Percentiles rank a stretch among this genome's conserved stretches.
Conservation (phyloP, 108 stramenopile genomes). For the Cyclotella kingstonii region DNA sequence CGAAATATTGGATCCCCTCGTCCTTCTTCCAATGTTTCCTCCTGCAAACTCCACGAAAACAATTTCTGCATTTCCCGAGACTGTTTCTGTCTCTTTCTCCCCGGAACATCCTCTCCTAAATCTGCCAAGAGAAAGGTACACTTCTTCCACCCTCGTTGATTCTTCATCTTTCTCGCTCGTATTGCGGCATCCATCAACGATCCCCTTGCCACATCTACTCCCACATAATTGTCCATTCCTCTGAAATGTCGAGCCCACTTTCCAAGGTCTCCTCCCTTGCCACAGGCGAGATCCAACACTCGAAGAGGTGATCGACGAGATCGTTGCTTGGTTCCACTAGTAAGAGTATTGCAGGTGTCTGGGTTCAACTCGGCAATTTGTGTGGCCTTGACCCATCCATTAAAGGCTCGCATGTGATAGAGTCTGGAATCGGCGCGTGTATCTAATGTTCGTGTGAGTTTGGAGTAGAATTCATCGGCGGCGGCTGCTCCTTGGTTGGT, state of each 20-base stretch:
- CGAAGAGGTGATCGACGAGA: constrained; percentile 53
- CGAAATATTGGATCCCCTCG: constrained; percentile 58
- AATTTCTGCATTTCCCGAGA: constrained; percentile 69
- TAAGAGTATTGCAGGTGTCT: no score
- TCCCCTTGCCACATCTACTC: constrained; percentile 95
- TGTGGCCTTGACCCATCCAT: constrained; percentile 98
- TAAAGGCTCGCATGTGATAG: constrained; percentile 94
- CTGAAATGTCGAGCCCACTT: constrained; percentile 86
- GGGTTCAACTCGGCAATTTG: constrained; percentile 84
- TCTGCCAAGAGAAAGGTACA: constrained; percentile 81
- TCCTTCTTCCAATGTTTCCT: constrained; percentile 55
- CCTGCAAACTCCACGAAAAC: constrained; percentile 68
- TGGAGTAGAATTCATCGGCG: constrained; percentile 85
- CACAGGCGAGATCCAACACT: constrained; percentile 96
- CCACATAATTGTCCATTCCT: constrained; percentile 85
- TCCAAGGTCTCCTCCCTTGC: constrained; percentile 97
- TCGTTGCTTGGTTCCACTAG: constrained; percentile 38
- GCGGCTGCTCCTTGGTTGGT: constrained; percentile 76
- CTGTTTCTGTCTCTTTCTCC: constrained; percentile 47
- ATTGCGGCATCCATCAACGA: constrained; percentile 91
- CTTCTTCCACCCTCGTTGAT: constrained; percentile 41
- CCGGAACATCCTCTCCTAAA: constrained; percentile 89
- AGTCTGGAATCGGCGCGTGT: constrained; percentile 85
- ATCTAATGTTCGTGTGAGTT: constrained; percentile 56
- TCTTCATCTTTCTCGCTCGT: constrained; percentile 69